Evolutionary conservation across 2,329 filamentous ascomycete species (phyloP).

Genomic region (Lanzia echinophila): DNA sequence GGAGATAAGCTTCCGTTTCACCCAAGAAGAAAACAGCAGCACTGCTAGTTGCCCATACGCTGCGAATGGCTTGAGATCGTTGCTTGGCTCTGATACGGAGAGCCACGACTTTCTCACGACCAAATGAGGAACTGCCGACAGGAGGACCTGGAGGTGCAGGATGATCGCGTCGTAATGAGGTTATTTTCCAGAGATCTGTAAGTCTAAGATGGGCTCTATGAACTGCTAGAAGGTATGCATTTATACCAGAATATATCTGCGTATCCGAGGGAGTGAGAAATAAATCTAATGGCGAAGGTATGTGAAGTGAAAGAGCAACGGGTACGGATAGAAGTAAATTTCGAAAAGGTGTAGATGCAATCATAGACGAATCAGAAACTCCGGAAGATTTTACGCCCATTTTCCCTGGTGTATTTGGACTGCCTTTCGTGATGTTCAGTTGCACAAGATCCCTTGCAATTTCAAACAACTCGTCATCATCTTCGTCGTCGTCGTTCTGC

Average conservation of each 20-base stretch:
- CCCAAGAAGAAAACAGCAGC: slow-evolving; percentile 84
- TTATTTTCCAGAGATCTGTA: slow-evolving; percentile 80
- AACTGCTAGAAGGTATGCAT: slow-evolving; percentile 80
- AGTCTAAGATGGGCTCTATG: slow-evolving; percentile 79
- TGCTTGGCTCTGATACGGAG: slow-evolving; percentile 58
- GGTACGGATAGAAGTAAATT: slow-evolving; percentile 78
- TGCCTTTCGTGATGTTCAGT: slow-evolving; percentile 52
- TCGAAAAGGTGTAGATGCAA: slow-evolving; percentile 54
- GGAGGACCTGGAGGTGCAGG: slow-evolving; percentile 63
- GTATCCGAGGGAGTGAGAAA: slow-evolving; percentile 75
- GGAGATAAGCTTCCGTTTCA: slow-evolving; percentile 81
- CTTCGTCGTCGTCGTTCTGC: slow-evolving; percentile 65
- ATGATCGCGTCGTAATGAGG: slow-evolving; percentile 68
- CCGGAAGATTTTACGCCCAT: slow-evolving; percentile 17
- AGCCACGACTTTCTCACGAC: slow-evolving; percentile 52
- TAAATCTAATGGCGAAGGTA: slow-evolving; percentile 76
- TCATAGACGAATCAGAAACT: slow-evolving; percentile 7
- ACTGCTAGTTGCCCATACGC: slow-evolving; percentile 83
- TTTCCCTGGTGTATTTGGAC: slow-evolving; percentile 33
- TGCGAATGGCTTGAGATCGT: slow-evolving; percentile 64
- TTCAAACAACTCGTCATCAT: slow-evolving; percentile 67
- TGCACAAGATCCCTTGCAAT: slow-evolving; percentile 71
- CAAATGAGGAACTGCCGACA: slow-evolving; percentile 52
- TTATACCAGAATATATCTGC: slow-evolving; percentile 74
- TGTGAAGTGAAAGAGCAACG: slow-evolving; percentile 61